Percentiles rank a stretch among this genome's conserved stretches.
These are phyloP conservation scores for Neonectria faginata DNA, from an alignment of 2,329 filamentous ascomycete genomes.

Conservation along the genomic window DNA sequence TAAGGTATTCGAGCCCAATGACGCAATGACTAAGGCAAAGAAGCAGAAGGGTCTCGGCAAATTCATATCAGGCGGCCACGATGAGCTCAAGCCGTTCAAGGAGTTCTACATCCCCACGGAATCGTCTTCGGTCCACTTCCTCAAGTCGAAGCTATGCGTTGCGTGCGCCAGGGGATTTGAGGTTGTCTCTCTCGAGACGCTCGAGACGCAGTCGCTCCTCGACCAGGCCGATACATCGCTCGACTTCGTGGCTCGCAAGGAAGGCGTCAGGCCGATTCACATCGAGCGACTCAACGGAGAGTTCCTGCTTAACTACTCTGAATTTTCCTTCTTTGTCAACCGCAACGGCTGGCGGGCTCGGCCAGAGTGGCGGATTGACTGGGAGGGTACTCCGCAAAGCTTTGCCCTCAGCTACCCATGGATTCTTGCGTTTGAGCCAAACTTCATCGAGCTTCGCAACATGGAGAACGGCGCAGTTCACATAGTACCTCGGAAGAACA, in stretches of 20 bases:
- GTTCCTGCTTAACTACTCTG: slow-evolving; percentile 97
- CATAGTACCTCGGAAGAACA: slow-evolving; percentile 96
- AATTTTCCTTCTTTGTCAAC: slow-evolving; percentile 99
- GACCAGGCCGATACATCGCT: slow-evolving; percentile 98
- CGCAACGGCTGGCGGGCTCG: slow-evolving; percentile 96
- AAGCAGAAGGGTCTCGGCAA: slow-evolving; percentile 96
- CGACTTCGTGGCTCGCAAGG: slow-evolving; percentile 94
- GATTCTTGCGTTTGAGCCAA: slow-evolving; percentile 96
- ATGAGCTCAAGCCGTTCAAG: slow-evolving; percentile 96
- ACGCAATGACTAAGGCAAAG: slow-evolving; percentile 91
- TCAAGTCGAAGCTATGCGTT: slow-evolving; percentile 96
- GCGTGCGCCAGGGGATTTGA: slow-evolving; percentile 96
- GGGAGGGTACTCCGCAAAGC: slow-evolving; percentile 92
- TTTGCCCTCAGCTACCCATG: slow-evolving; percentile 97
- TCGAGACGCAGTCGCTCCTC: slow-evolving; percentile 96
- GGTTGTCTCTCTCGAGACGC: slow-evolving; percentile 93
- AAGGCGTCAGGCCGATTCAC: slow-evolving; percentile 94
- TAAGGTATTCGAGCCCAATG: slow-evolving; percentile 99
- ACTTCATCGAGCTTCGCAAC: slow-evolving; percentile 96
- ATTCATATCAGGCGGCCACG: slow-evolving; percentile 93
- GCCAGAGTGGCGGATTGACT: slow-evolving; percentile 96
- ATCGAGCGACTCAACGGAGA: slow-evolving; percentile 98
- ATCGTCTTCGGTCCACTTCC: slow-evolving; percentile 97
- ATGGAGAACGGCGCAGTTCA: slow-evolving; percentile 96
- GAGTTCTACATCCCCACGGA: slow-evolving; percentile 99